Evolutionary conservation across 257 asterid genomes (phyloP).

Genomic region (Solanum pimpinellifolium): DNA sequence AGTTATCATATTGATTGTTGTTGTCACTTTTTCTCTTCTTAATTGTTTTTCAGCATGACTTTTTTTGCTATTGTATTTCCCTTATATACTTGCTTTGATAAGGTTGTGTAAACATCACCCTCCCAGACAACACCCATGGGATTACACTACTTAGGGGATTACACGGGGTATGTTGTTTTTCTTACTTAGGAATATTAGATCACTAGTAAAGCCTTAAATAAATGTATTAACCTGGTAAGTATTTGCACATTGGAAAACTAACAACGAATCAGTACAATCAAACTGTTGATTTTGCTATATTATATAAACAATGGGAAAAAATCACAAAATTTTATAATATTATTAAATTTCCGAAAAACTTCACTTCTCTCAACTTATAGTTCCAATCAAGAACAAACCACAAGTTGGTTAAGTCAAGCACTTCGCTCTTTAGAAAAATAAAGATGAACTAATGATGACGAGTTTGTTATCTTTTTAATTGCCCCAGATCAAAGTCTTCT

Average conservation of each 20-base stretch:
- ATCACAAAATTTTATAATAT: background rate
- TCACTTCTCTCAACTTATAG: background rate
- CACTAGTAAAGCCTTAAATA: background rate
- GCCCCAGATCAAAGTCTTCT: background rate
- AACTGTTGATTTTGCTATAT: background rate
- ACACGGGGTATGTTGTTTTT: background rate
- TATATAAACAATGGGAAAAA: background rate
- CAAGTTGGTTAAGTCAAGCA: background rate
- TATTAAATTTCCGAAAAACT: background rate
- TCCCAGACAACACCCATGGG: background rate
- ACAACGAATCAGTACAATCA: background rate
- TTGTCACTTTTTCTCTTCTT: background rate
- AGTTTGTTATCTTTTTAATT: background rate
- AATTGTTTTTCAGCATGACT: background rate
- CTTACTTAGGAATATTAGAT: background rate
- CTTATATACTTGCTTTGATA: background rate
- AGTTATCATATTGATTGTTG: background rate
- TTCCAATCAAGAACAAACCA: background rate
- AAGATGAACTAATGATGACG: background rate
- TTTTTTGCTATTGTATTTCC: background rate
- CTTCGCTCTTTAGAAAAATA: background rate
- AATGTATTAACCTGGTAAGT: background rate
- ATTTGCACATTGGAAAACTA: background rate
- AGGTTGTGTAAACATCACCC: background rate
- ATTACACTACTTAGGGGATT: no score